phyloP scores from a whole-genome alignment of 768 basidiomycete genomes.

The Pleurotus giganteus region DNA sequence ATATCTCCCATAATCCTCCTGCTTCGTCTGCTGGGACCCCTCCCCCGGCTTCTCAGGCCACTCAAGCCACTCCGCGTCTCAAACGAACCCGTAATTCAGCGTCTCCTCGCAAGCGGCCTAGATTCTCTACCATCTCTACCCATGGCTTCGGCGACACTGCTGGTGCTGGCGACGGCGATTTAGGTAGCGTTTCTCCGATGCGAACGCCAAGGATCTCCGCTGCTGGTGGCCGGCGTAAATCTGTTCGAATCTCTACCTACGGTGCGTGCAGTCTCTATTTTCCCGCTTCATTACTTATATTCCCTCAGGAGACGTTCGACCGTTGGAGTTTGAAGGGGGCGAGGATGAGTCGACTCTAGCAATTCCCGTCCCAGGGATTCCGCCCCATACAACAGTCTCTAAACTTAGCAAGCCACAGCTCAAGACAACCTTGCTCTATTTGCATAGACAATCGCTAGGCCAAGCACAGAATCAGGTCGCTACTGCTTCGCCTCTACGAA shows the following conservation, averaged over 20 bases:
- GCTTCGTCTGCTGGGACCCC: background rate
- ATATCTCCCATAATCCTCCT: conserved; percentile 26
- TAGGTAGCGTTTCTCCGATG: background rate
- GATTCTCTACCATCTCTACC: conserved; percentile 10
- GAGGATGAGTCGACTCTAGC: background rate
- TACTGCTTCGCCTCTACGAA: no score
- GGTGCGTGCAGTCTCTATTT: background rate
- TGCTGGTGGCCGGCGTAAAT: background rate
- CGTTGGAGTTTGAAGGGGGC: background rate
- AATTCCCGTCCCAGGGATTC: background rate
- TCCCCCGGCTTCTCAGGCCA: background rate
- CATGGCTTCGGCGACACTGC: background rate
- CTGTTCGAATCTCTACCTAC: conserved; percentile 1
- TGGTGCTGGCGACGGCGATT: conserved; percentile 1
- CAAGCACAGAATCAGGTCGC: background rate
- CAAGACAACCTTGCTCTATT: background rate
- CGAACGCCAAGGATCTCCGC: background rate
- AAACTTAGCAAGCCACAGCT: conserved; percentile 38
- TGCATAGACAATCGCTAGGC: background rate
- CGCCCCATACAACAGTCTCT: conserved; percentile 21
- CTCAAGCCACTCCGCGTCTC: conserved; percentile 5
- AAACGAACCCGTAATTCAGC: background rate
- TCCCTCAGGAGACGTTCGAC: background rate
- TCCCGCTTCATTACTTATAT: background rate
- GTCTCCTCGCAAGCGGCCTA: conserved; percentile 8